These are phyloP conservation scores for Cucurbita argyrosperma DNA, from an alignment of 306 rosid species.

Conservation along the genomic window DNA sequence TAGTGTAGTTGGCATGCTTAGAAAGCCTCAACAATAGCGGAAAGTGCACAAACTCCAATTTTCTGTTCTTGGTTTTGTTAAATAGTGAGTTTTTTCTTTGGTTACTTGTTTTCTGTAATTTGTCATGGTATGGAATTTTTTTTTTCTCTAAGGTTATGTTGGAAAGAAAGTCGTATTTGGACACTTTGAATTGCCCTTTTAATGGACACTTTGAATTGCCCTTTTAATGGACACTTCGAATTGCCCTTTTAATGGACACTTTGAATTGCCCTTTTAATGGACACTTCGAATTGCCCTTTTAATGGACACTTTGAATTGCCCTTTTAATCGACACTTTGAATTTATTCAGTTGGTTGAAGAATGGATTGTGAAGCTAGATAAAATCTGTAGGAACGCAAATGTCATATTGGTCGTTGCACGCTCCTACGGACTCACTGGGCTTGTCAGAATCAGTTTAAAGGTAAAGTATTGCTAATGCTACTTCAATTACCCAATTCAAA, in stretches of 20 bases:
- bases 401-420: slow-evolving; percentile 78
- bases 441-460: slow-evolving; percentile 85
- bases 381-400: slow-evolving; percentile 71
- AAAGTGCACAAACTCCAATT: no score
- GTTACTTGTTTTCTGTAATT: background rate
- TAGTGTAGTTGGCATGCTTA: no score
- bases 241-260: slow-evolving; percentile 5
- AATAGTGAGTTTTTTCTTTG: background rate
- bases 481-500: background rate
- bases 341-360: slow-evolving; percentile 63
- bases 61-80: background rate
- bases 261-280: background rate
- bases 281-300: slow-evolving; percentile 3
- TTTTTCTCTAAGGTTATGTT: background rate
- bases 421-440: slow-evolving; percentile 89
- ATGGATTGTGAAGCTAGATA: slow-evolving; percentile 81
- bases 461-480: slow-evolving; percentile 17
- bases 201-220: slow-evolving; percentile 12
- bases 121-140: background rate
- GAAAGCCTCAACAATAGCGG: no score
- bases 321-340: slow-evolving; percentile 14
- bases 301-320: slow-evolving; percentile 5
- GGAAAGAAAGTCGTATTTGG: background rate
- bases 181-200: slow-evolving; percentile 11
- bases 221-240: slow-evolving; percentile 14